Percentiles rank a stretch among this genome's conserved stretches.
Evolutionary conservation across 345 rosid species (phyloP).

Genomic region (Turnera subulata): DNA sequence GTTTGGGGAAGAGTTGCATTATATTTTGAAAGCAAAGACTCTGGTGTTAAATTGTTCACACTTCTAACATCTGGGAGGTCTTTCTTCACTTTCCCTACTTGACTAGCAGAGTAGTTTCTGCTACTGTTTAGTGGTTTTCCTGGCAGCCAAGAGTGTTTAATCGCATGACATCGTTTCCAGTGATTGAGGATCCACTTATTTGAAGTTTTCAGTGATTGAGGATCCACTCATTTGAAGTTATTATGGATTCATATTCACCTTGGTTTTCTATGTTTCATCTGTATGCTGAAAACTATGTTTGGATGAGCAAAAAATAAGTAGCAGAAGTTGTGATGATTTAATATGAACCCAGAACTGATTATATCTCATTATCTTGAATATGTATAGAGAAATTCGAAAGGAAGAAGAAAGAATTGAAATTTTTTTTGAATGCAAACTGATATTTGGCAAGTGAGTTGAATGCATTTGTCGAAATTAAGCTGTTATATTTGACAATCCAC

Average conservation of each 20-base stretch:
- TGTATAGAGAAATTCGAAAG: conserved; percentile 66
- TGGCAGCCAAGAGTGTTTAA: too few species aligned
- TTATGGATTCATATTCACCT: not conserved
- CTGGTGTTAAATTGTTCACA: too few species aligned
- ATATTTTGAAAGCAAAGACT: not conserved
- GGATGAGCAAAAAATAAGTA: not conserved
- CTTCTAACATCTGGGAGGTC: too few species aligned
- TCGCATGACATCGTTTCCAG: not conserved
- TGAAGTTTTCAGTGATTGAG: too few species aligned
- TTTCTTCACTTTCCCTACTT: not conserved
- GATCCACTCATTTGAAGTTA: too few species aligned
- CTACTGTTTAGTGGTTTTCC: not conserved
- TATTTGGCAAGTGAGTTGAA: conserved; percentile 78
- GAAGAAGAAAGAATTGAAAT: conserved; percentile 80
- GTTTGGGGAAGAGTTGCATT: not conserved
- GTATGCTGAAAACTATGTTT: not conserved
- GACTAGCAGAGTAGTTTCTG: not conserved
- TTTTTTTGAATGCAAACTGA: conserved; percentile 39
- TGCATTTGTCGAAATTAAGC: conserved; percentile 1
- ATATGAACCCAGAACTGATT: not conserved
- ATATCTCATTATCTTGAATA: not conserved
- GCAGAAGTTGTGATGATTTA: not conserved
- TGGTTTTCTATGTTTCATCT: not conserved
- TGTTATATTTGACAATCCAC: not conserved
- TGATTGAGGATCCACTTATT: too few species aligned